These are phyloP conservation scores for Caryopteris hybrid DNA, from an alignment of 305 asterid genomes.

Conservation along the genomic window DNA sequence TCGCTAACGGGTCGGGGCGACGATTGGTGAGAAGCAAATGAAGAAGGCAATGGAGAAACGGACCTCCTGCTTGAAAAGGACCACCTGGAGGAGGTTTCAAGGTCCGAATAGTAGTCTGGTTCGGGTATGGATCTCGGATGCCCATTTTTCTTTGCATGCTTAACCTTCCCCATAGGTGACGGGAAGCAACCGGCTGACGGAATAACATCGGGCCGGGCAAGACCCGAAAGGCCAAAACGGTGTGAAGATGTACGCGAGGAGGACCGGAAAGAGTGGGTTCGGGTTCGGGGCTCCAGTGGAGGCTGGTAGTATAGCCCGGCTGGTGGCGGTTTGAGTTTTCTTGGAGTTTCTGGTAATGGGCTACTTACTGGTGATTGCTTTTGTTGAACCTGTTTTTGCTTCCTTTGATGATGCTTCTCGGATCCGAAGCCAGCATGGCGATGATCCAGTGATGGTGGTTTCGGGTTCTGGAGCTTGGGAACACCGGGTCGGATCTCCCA, in stretches of 20 bases:
- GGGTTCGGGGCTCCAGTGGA: slow-evolving; percentile 31
- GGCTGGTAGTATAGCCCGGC: slow-evolving; percentile 33
- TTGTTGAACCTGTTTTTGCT: background rate
- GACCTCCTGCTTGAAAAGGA: slow-evolving; percentile 50
- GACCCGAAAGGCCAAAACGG: slow-evolving; percentile 17
- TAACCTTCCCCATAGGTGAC: slow-evolving; percentile 26
- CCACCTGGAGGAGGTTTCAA: slow-evolving; percentile 34
- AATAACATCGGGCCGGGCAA: slow-evolving; percentile 34
- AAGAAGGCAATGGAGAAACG: slow-evolving; percentile 32
- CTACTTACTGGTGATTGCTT: background rate
- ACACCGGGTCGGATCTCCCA: slow-evolving; percentile 95
- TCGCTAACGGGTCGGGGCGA: slow-evolving; percentile 35
- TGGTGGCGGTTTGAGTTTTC: slow-evolving; percentile 64
- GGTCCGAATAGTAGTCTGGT: slow-evolving; percentile 39
- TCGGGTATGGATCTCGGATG: slow-evolving; percentile 13
- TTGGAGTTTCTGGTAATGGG: slow-evolving; percentile 23
- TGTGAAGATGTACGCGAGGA: slow-evolving; percentile 24
- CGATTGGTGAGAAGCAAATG: slow-evolving; percentile 31
- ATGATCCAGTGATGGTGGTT: background rate
- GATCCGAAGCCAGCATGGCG: slow-evolving; percentile 10
- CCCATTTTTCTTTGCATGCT: slow-evolving; percentile 7
- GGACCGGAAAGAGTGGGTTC: slow-evolving; percentile 25
- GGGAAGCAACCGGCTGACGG: slow-evolving; percentile 49
- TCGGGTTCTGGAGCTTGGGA: slow-evolving; percentile 42
- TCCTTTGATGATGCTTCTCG: slow-evolving; percentile 15